Evolutionary conservation across 768 basidiomycete genomes (phyloP), one percentile per base, ranked within the genome.

Genomic region (Calocybe gangraenosa): DNA sequence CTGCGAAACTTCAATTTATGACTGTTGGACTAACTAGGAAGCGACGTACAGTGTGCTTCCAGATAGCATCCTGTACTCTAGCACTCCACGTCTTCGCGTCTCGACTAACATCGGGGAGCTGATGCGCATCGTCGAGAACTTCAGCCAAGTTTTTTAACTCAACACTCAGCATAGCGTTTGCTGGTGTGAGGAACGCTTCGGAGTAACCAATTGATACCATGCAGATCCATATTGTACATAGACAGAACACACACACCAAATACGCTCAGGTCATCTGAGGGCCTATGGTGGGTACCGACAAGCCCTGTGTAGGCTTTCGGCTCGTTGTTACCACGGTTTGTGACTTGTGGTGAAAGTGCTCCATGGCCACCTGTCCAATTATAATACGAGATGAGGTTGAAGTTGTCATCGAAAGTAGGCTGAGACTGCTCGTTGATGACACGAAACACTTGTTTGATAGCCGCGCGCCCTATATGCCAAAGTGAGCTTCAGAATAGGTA

Each of bases 141-240:
- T 70, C 63, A 0, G 80, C 82, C 21, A 89, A 59, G 53, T 87
- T 68, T 7, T 55, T 64, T 34, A 88, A 62, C 57, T 90, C 86
- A 14, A 89, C 84, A 45, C 81, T 84, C 43, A 90, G 68, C 85
- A 90, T 87, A 6, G 87, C 87, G 62, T 90, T 90, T 6, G 84
- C 87, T 2, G 87, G 81, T 0, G 80, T 84, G 47, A 87, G 68
- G 62, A 86, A 90, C 3, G 87, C 86, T 87, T 40, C 7, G 9
- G 17, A 37, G 23, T 18, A 22, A n/a, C 15, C 37, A 51, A 22
- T 20, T 15, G 37, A 22, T 19, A 30, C 11, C 25, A 28, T 19
- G 28, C 15, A 14, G 15, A 7, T 11, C 20, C n/a, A 44, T 7
- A 25, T 30, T 1, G 17, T 13, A 45, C n/a, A 17, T 20, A 40